These are phyloP conservation scores for Lachancea mirantina DNA, from an alignment of 805 yeast genomes.

Conservation along the genomic window DNA sequence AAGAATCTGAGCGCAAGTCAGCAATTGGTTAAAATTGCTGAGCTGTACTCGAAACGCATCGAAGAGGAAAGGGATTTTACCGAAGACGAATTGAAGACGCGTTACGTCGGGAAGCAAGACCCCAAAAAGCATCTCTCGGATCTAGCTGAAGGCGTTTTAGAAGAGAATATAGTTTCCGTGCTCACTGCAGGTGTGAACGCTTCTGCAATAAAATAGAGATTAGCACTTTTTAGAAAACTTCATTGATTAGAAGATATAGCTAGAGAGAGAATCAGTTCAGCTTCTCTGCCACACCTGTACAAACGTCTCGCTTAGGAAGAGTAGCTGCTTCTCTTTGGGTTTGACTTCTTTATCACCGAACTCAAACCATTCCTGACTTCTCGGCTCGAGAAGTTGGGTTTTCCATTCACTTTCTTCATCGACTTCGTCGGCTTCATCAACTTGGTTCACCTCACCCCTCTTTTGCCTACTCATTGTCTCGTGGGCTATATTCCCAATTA, in stretches of 20 bases:
- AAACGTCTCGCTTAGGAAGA: slow-evolving; percentile 56
- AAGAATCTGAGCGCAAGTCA: slow-evolving; percentile 66
- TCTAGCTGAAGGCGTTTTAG: slow-evolving; percentile 78
- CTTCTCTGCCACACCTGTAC: slow-evolving; percentile 70
- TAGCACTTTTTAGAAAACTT: not conserved
- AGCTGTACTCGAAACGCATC: slow-evolving; percentile 81
- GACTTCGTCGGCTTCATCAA: slow-evolving; percentile 21
- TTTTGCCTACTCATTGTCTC: slow-evolving; percentile 17
- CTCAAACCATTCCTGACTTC: slow-evolving; percentile 47
- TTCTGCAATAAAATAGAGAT: slow-evolving; percentile 65
- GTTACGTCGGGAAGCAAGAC: slow-evolving; percentile 97
- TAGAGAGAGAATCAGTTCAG: not conserved
- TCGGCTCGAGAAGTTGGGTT: slow-evolving; percentile 40
- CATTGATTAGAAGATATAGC: slow-evolving; percentile 2
- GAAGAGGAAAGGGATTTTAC: slow-evolving; percentile 83
- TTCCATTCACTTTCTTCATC: slow-evolving; percentile 38
- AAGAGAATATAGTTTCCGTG: slow-evolving; percentile 82
- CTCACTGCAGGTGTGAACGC: slow-evolving; percentile 86
- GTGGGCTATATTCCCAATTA: slow-evolving; percentile 44
- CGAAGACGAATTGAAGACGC: slow-evolving; percentile 84
- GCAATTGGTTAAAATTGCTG: slow-evolving; percentile 82
- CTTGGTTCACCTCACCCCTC: slow-evolving; percentile 8
- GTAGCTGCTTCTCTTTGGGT: slow-evolving; percentile 45
- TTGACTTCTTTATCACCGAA: slow-evolving; percentile 46
- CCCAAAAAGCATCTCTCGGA: slow-evolving; percentile 95